Percentiles rank a stretch among this genome's conserved stretches.
Conservation (phyloP, 495 filamentous ascomycete genomes). For the Neurospora tetraspora region DNA sequence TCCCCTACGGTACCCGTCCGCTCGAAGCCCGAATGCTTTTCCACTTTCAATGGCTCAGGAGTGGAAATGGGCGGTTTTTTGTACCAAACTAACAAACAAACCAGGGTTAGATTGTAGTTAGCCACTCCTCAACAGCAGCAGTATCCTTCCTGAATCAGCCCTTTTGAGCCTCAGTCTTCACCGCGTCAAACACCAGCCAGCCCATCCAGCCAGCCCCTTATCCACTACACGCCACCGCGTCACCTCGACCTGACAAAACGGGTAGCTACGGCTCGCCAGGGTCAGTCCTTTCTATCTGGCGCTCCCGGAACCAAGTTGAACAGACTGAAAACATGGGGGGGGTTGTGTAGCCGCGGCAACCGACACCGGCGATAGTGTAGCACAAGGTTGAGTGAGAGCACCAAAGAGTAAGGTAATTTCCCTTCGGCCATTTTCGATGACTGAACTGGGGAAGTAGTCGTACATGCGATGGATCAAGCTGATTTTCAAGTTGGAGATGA, state of each 20-base stretch:
- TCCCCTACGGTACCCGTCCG: too few relatives aligned
- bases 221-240: not conserved
- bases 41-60: too few relatives aligned
- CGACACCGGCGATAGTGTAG: not conserved
- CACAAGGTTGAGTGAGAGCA: not conserved
- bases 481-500: not conserved
- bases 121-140: not conserved
- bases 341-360: not conserved
- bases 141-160: not conserved
- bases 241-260: not conserved
- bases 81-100: too few relatives aligned
- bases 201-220: not conserved
- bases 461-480: not conserved
- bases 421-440: not conserved
- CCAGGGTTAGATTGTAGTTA: too few relatives aligned
- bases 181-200: not conserved
- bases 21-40: too few relatives aligned
- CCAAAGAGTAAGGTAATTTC: not conserved
- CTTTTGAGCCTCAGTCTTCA: not conserved
- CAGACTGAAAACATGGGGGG: not conserved
- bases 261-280: not conserved
- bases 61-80: too few relatives aligned
- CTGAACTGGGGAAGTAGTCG: not conserved
- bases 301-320: not conserved
- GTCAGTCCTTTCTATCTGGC: not conserved